Evolutionary conservation across 371 early-diverging fungal species (phyloP), one percentile per base, ranked within the genome.

Genomic region (Apophysomyces ossiformis): DNA sequence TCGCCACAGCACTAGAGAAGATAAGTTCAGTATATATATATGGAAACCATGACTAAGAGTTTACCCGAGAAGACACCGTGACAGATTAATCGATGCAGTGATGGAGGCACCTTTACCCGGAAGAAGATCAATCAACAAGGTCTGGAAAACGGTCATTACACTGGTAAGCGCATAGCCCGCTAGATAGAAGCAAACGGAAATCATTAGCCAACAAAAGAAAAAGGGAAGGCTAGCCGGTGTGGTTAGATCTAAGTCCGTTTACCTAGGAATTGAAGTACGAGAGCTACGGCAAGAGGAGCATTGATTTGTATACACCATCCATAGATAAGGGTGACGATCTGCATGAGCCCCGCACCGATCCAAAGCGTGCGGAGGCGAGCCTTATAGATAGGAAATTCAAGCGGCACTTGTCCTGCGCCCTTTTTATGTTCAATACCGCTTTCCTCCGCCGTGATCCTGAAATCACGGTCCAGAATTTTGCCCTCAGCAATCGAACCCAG

Each of bases 91-190:
- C 12, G 76, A 62, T 11, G 82, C 82, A 21, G 82, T 77, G 36
- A 79, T 77, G 38, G 82, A 73, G 1, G 82, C 82, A 21, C 78
- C 68, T 66, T 71, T 69, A 21, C 72, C 72, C 13, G 82, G 82
- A 43, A 70, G 78, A 13, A 81, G 39, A 15, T 81, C 82, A 1
- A 81, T 61, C 46, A 74, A 35, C 32, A 81, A 36, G 1, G 82
- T 75, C 45, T 76, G 76, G 6, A 70, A 70, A n/a, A 67, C 58
- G 45, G 64, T 75, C 37, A 69, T 72, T 37, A 73, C 26, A 46
- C 58, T 26, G 9, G 65, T 47, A 16, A 61, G 58, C 13, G 57
- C 36, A 37, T 69, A 64, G 8, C 75, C 75, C 44, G 65, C 81
- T 66, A 66, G 32, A 26, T 26, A 26, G 3, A 26, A 26, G 32